These are phyloP conservation scores for Flueggea neowawraea DNA, from an alignment of 441 rosid genomes.

Conservation along the genomic window DNA sequence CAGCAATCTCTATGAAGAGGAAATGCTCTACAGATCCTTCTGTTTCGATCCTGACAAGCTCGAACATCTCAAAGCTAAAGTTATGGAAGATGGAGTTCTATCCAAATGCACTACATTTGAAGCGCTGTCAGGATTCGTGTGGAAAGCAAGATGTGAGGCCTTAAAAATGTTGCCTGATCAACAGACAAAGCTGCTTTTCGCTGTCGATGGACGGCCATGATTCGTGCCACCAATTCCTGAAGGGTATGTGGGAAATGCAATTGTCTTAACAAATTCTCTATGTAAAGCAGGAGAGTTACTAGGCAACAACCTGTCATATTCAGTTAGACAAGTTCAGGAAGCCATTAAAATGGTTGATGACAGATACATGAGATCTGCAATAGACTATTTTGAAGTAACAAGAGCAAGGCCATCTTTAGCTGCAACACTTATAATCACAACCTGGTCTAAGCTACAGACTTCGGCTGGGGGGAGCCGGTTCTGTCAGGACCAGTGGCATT, in stretches of 20 bases:
- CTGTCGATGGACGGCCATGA: slow-evolving; percentile 72
- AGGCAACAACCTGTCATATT: slow-evolving; percentile 42
- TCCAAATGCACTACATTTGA: slow-evolving; percentile 64
- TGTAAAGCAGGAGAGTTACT: slow-evolving; percentile 63
- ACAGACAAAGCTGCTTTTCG: slow-evolving; percentile 70
- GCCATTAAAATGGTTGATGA: slow-evolving; percentile 66
- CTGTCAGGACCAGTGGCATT: slow-evolving; percentile 62
- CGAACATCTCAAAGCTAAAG: slow-evolving; percentile 33
- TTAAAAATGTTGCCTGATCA: slow-evolving; percentile 55
- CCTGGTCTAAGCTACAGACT: slow-evolving; percentile 83
- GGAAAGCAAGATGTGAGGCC: slow-evolving; percentile 75
- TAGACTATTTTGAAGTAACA: slow-evolving; percentile 81
- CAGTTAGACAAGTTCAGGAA: slow-evolving; percentile 49
- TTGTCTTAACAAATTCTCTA: slow-evolving; percentile 57
- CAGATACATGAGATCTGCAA: slow-evolving; percentile 75
- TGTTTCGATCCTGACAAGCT: slow-evolving; percentile 27
- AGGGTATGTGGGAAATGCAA: slow-evolving; percentile 72
- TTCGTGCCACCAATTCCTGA: slow-evolving; percentile 61
- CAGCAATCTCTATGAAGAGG: slow-evolving; percentile 28
- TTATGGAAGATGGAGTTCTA: slow-evolving; percentile 38
- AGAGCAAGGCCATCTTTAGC: slow-evolving; percentile 75
- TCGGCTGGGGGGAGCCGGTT: slow-evolving; percentile 65
- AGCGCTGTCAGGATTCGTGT: slow-evolving; percentile 67
- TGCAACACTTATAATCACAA: slow-evolving; percentile 66
- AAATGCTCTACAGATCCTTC: slow-evolving; percentile 57